Evolutionary conservation across 768 basidiomycete species (phyloP).

Genomic region (Amanita rubescens): DNA sequence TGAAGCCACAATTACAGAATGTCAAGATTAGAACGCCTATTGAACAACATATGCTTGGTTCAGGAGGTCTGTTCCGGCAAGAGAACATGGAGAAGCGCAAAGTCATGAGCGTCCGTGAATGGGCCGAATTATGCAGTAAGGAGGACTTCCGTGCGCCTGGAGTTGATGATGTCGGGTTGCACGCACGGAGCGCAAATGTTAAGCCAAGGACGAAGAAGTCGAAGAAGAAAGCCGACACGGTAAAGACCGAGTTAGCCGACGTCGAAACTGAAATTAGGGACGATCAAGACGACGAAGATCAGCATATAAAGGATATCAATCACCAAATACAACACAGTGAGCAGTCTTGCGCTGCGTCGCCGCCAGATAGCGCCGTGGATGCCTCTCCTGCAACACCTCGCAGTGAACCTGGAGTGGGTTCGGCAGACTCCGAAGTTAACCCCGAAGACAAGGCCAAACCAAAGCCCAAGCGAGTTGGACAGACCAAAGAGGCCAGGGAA

Average conservation of each 20-base stretch:
- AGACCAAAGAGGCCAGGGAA: slow-evolving; percentile 41
- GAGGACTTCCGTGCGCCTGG: slow-evolving; percentile 71
- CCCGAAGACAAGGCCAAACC: slow-evolving; percentile 20
- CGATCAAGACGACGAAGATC: slow-evolving; percentile 35
- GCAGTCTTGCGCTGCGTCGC: slow-evolving; percentile 23
- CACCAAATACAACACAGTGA: slow-evolving; percentile 16
- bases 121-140: slow-evolving; percentile 69
- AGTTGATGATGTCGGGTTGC: slow-evolving; percentile 58
- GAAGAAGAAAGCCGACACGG: slow-evolving; percentile 34
- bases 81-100: slow-evolving; percentile 87
- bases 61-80: slow-evolving; percentile 80
- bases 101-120: slow-evolving; percentile 79
- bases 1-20: slow-evolving; percentile 59
- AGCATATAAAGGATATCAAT: slow-evolving; percentile 16
- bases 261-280: slow-evolving; percentile 35
- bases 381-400: slow-evolving; percentile 23
- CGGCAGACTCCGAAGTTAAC: slow-evolving; percentile 12
- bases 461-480: slow-evolving; percentile 28
- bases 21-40: slow-evolving; percentile 88
- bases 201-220: slow-evolving; percentile 29
- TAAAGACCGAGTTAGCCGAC: slow-evolving; percentile 33
- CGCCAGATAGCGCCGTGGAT: slow-evolving; percentile 30
- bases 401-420: slow-evolving; percentile 13
- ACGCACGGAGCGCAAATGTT: slow-evolving; percentile 30
- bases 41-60: slow-evolving; percentile 87